Conservation (phyloP, 1,284 basidiomycete genomes). For the Meira miltonrushii region DNA sequence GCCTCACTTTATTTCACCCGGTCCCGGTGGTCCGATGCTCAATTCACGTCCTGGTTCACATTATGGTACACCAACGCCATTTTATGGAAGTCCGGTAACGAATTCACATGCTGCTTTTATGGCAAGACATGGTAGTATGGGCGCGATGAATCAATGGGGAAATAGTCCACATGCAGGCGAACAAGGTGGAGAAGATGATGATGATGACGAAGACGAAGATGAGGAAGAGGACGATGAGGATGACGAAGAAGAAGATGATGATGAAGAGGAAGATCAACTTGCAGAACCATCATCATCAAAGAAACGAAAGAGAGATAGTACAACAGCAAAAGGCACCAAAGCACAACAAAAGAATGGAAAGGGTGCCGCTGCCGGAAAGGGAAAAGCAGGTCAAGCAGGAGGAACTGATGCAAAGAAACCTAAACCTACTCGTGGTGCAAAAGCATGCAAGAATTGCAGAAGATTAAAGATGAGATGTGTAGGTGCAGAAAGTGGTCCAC, state of each 20-base stretch:
- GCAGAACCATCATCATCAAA: not conserved
- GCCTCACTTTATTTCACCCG: slow-evolving; percentile 4
- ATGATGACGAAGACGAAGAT: slow-evolving; percentile 13
- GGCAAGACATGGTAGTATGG: slow-evolving; percentile 2
- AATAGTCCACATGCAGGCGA: slow-evolving; percentile 2
- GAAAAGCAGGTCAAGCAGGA: slow-evolving; percentile 4
- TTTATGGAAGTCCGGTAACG: not conserved
- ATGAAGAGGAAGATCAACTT: not conserved
- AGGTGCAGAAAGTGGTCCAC: slow-evolving; percentile 81
- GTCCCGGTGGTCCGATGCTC: not conserved
- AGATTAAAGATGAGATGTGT: slow-evolving; percentile 98
- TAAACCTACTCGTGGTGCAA: slow-evolving; percentile 54
- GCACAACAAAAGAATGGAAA: slow-evolving; percentile 7
- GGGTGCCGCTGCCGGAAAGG: slow-evolving; percentile 1
- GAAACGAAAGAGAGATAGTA: slow-evolving; percentile 3
- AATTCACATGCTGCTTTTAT: not conserved
- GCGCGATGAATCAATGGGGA: not conserved
- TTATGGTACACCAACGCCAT: not conserved
- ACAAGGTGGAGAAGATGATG: slow-evolving; percentile 5
- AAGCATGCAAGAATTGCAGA: slow-evolving; percentile 88
- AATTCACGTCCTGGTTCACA: not conserved
- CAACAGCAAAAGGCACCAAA: not conserved
- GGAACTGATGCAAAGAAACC: slow-evolving; percentile 29
- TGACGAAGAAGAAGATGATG: slow-evolving; percentile 7
- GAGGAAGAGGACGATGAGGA: slow-evolving; percentile 6